Conservation (phyloP, 176 grass and related monocot genomes). For the Triticum turgidum region DNA sequence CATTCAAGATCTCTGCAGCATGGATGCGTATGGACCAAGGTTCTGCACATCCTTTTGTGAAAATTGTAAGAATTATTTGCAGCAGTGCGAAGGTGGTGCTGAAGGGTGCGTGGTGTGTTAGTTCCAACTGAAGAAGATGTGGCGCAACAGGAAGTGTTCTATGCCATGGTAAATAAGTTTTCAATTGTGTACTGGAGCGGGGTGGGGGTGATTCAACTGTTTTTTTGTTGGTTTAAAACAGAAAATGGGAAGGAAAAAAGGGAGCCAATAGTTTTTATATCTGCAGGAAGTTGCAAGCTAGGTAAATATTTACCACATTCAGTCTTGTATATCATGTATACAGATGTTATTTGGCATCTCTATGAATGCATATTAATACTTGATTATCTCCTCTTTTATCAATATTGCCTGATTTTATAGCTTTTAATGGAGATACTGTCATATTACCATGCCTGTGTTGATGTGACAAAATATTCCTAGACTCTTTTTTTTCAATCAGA, state of each 20-base stretch:
- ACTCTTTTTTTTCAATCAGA: no score
- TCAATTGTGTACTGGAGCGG: no score
- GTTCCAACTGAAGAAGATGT: conserved; percentile 40
- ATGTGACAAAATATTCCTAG: no score
- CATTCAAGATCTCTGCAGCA: conserved; percentile 34
- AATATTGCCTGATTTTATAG: no score
- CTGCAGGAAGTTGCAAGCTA: conserved; percentile 45
- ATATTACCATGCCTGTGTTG: no score
- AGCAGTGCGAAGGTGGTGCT: conserved; percentile 39
- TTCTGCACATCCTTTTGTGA: conserved; percentile 40
- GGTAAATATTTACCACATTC: neutral
- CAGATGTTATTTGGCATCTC: no score
- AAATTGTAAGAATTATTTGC: conserved; percentile 37
- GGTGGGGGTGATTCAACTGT: no score
- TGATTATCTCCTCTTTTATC: no score
- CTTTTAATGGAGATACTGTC: no score
- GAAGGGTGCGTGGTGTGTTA: conserved; percentile 37
- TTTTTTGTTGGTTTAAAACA: no score
- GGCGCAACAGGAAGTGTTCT: conserved; percentile 41
- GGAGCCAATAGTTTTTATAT: neutral
- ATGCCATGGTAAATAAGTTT: conserved; percentile 46
- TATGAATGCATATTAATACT: no score
- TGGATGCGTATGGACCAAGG: conserved; percentile 47
- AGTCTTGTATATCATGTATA: conserved; percentile 23
- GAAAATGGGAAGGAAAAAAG: neutral